Conservation (phyloP, 2,329 filamentous ascomycete species). For the Dothistroma pini region DNA sequence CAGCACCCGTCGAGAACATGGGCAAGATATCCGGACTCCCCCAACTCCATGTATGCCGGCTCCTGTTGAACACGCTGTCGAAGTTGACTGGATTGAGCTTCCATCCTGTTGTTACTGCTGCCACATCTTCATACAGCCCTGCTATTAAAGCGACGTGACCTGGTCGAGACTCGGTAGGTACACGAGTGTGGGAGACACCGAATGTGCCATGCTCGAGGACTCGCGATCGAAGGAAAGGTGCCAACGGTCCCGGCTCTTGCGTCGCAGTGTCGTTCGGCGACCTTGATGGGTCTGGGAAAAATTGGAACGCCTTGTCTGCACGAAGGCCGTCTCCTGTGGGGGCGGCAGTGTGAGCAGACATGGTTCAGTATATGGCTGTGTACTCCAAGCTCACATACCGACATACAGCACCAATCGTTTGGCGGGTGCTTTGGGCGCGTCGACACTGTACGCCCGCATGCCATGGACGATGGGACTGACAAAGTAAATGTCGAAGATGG, state of each 20-base stretch:
- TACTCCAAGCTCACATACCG: constrained; percentile 50
- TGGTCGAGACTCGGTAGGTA: constrained; percentile 92
- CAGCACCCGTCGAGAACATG: constrained; percentile 95
- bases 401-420: constrained; percentile 91
- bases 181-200: constrained; percentile 92
- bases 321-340: constrained; percentile 75
- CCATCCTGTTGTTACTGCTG: constrained; percentile 95
- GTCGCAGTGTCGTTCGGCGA: constrained; percentile 53
- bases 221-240: constrained; percentile 85
- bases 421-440: constrained; percentile 70
- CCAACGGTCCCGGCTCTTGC: constrained; percentile 71
- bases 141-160: constrained; percentile 97
- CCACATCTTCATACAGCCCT: constrained; percentile 96
- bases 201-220: constrained; percentile 90
- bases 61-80: constrained; percentile 97
- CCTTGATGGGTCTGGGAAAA: constrained; percentile 79
- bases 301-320: constrained; percentile 97
- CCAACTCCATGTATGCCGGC: constrained; percentile 98
- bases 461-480: constrained; percentile 95
- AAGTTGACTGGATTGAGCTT: constrained; percentile 98
- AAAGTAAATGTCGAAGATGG: constrained; percentile 98
- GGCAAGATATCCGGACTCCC: constrained; percentile 94
- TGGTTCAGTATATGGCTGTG: neutral
- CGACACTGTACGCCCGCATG: constrained; percentile 77
- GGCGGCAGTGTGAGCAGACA: constrained; percentile 3